phyloP scores from a whole-genome alignment of 2,329 filamentous ascomycete genomes.

The Fusarium sp. region DNA sequence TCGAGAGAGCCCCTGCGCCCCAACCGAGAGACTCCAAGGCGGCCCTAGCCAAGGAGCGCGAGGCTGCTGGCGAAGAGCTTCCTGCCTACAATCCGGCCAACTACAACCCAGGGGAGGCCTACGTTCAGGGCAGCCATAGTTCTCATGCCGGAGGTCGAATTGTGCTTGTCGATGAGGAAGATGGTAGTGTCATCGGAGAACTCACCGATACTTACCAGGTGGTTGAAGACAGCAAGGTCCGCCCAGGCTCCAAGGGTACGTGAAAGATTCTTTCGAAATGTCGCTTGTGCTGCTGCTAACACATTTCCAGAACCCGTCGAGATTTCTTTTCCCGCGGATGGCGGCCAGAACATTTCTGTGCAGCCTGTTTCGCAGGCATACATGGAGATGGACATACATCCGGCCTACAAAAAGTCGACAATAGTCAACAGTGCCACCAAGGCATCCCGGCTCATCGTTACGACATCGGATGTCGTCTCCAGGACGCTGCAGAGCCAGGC shows the following conservation, averaged over 20 bases:
- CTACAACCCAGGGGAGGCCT: constrained; percentile 84
- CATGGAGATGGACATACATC: constrained; percentile 82
- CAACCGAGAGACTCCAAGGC: constrained; percentile 51
- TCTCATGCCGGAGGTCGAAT: constrained; percentile 73
- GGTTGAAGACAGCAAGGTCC: constrained; percentile 79
- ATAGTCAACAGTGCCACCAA: constrained; percentile 88
- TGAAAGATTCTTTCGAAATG: not conserved
- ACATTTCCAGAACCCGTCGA: constrained; percentile 75
- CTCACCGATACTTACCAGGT: constrained; percentile 85
- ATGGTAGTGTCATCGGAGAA: constrained; percentile 95
- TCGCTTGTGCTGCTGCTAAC: constrained; percentile 1
- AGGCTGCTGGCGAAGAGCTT: constrained; percentile 57
- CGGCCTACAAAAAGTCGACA: constrained; percentile 89
- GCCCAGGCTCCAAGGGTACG: constrained; percentile 90
- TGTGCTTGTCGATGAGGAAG: constrained; percentile 93
- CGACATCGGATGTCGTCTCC: constrained; percentile 82
- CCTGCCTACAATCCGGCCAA: constrained; percentile 83
- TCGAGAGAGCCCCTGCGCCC: constrained; percentile 82
- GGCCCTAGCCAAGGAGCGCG: constrained; percentile 54
- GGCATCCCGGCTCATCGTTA: constrained; percentile 92
- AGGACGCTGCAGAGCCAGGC: constrained; percentile 83
- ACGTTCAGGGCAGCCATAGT: constrained; percentile 73
- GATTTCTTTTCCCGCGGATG: constrained; percentile 78
- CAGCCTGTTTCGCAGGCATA: constrained; percentile 77
- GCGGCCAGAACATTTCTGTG: constrained; percentile 73